Conservation (phyloP, 2,329 filamentous ascomycete genomes). For the Trematosphaeria pertusa region DNA sequence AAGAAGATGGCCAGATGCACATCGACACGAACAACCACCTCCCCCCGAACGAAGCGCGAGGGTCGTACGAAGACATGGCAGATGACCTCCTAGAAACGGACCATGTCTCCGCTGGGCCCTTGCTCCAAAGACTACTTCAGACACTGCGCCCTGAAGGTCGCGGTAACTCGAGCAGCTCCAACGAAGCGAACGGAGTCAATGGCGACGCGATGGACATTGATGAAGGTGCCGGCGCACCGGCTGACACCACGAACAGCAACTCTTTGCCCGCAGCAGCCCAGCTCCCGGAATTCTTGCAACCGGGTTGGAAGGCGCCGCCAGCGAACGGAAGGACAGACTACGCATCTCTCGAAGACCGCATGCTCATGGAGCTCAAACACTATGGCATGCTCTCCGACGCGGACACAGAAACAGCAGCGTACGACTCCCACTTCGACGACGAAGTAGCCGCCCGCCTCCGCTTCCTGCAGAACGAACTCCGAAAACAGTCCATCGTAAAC, state of each 20-base stretch:
- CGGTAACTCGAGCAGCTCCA: conserved; percentile 62
- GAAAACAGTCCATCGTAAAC: conserved; percentile 84
- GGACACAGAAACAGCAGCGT: conserved; percentile 73
- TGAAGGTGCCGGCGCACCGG: conserved; percentile 45
- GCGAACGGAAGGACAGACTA: conserved; percentile 79
- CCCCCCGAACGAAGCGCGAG: conserved; percentile 81
- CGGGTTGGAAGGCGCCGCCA: conserved; percentile 79
- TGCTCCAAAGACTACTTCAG: conserved; percentile 81
- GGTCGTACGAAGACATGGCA: conserved; percentile 83
- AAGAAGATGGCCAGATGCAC: conserved; percentile 84
- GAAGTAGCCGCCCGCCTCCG: conserved; percentile 91
- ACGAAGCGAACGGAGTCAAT: conserved; percentile 62
- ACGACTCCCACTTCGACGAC: conserved; percentile 89
- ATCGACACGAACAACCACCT: conserved; percentile 73
- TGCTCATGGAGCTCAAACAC: conserved; percentile 88
- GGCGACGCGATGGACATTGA: conserved; percentile 57
- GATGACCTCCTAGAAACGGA: conserved; percentile 90
- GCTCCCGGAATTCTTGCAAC: conserved; percentile 78
- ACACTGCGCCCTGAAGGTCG: conserved; percentile 79
- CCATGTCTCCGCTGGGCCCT: conserved; percentile 83
- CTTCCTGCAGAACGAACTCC: conserved; percentile 80
- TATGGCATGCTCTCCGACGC: conserved; percentile 85
- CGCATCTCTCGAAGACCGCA: conserved; percentile 83
- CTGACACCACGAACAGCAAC: conserved; percentile 45
- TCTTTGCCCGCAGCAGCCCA: conserved; percentile 72